Evolutionary conservation across 2,329 filamentous ascomycete genomes (phyloP), one percentile per base, ranked within the genome.

Genomic region (Meredithiella fracta): DNA sequence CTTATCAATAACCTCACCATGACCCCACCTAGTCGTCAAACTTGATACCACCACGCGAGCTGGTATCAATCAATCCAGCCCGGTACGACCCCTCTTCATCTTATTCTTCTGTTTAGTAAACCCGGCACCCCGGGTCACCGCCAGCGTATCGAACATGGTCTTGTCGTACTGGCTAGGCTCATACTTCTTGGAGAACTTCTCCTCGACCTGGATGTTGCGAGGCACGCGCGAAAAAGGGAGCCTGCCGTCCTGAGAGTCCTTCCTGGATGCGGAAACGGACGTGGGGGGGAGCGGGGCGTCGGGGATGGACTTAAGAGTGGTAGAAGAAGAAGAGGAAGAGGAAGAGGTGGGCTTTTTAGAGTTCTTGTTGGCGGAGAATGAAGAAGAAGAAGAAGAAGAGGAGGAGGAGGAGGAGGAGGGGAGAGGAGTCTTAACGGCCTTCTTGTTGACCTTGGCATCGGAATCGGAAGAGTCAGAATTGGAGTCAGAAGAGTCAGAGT

Each of bases 101-200:
- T 98, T 98, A 72, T 98, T 98, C 82, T 98, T 98, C 74, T 97
- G 92, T 75, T 98, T 98, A 59, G 91, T 97, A 71, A 98, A 98
- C 3, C 88, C 89, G 73, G 96, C 97, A 64, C 92, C 92, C 67
- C 85, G 87, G 31, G 91, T 97, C 40, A 95, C 79, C 51, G 89
- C 86, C 60, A 98, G 72, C 66, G 96, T 90, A 62, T 88, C 79
- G 65, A 90, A 86, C 7, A 94, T 94, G 62, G 82, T 82, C 63
- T 92, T 84, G 23, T 90, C 91, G 70, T 97, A 98, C 60, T 85
- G 83, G 67, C 96, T 88, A 22, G 82, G 75, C 9, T 87, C 75
- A 67, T 91, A 97, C 69, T 97, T 96, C 63, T 83, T 89, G 2
- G 80, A 66, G 63, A 89, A 83, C 63, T 73, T 78, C 22, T 78